Evolutionary conservation across 1,284 basidiomycete species (phyloP), one percentile per base, ranked within the genome.

Genomic region (Papiliotrema fonsecae): DNA sequence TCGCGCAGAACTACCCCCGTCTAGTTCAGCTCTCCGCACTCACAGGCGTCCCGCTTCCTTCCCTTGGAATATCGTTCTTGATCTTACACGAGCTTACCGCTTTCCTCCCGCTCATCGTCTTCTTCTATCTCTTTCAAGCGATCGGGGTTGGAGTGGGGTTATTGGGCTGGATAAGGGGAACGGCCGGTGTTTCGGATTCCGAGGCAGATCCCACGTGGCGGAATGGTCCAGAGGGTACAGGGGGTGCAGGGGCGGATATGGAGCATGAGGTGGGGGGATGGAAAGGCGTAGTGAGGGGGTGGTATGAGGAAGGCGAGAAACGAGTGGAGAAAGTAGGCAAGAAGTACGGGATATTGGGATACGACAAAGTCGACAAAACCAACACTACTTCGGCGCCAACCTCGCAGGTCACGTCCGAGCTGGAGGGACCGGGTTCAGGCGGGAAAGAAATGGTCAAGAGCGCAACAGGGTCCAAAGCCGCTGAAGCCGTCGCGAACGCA

Each of bases 71-170:
- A 31, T 88, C 89, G 1, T 94, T 96, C 63, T 81, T 82, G 2
- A 74, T 93, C 44, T 77, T 97, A 7, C 92, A 96, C 68, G 92
- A 97, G 69, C 60, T 90, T 14, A 93, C 89, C 0, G 90, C 91
- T 0, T 64, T 94, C 47, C 75, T 85, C 0, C 90, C 91, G 1
- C 76, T 94, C 26, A 77, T 85, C 3, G 77, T 82, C 21, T 67
- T 90, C 35, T 96, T 92, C 69, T 88, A 83, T 60, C 74, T 79
- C 0, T 82, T 89, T 14, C 77, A 83, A 16, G 70, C 79, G 2
- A 58, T 88, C 0, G 88, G 87, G 0, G 74, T 87, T 1, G 92
- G 92, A 0, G 83, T 85, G 44, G 74, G 73, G 19, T 65, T 89
- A 43, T 79, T 92, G 10, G 65, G 74, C 32, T 66, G 62, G 57